Evolutionary conservation across 2,329 filamentous ascomycete genomes (phyloP).

Genomic region (Ceratocystis colombiana): DNA sequence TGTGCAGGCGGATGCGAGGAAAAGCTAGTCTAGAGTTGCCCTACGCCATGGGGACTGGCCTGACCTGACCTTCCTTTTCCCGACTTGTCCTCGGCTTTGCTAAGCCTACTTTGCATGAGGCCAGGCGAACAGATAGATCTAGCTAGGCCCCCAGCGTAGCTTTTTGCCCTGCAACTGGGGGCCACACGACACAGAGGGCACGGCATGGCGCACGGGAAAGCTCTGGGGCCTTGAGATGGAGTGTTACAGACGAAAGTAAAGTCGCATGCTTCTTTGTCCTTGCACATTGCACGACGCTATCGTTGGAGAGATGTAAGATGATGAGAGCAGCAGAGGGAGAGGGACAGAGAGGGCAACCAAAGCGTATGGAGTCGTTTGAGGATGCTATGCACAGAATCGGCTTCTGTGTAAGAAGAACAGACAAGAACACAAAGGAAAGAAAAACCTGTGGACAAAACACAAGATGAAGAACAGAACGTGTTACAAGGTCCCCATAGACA

Average conservation of each 20-base stretch:
- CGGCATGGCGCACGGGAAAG: too few relatives aligned
- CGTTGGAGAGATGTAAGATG: background rate
- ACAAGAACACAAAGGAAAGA: too few relatives aligned
- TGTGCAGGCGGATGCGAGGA: background rate
- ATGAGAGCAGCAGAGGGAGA: background rate
- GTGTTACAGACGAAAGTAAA: background rate
- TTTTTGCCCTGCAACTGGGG: too few relatives aligned
- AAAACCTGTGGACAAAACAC: too few relatives aligned
- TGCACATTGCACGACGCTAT: background rate
- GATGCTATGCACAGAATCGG: too few relatives aligned
- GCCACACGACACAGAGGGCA: background rate
- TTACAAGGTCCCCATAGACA: too few relatives aligned
- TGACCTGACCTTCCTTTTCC: background rate
- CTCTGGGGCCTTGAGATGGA: background rate
- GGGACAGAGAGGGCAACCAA: too few relatives aligned
- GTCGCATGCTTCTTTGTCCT: background rate
- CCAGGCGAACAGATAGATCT: too few relatives aligned
- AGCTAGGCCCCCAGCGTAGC: too few relatives aligned
- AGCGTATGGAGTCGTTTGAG: too few relatives aligned
- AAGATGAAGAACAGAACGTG: too few relatives aligned
- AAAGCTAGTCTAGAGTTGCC: constrained; percentile 7
- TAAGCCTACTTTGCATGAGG: background rate
- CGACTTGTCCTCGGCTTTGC: background rate
- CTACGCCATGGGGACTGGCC: background rate
- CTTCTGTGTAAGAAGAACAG: too few relatives aligned